Conservation (phyloP, 192 early-diverging fungal genomes). For the Coemansia sp. region DNA sequence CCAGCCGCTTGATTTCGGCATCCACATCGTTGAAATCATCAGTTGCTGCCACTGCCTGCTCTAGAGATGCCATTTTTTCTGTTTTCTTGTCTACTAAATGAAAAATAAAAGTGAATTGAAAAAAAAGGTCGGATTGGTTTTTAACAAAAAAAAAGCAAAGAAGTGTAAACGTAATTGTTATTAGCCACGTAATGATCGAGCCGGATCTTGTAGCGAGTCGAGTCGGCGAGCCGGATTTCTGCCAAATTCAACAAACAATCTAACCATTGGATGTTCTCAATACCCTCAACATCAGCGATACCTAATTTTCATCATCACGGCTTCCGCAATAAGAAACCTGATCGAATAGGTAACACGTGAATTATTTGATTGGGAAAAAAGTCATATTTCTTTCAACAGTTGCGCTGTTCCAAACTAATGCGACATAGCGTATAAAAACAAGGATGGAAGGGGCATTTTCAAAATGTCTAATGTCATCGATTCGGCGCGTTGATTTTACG, state of each 20-base stretch:
- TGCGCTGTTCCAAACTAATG: no score
- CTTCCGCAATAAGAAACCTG: no score
- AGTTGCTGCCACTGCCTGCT: constrained; percentile 45
- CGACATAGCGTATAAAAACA: no score
- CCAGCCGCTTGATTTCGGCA: constrained; percentile 84
- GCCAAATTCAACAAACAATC: no score
- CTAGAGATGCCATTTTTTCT: constrained; percentile 47
- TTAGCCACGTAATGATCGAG: constrained; percentile 20
- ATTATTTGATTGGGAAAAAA: neutral
- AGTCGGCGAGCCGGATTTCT: neutral
- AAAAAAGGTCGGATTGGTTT: neutral
- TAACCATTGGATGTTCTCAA: neutral
- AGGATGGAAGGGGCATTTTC: no score
- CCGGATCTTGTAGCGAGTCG: neutral
- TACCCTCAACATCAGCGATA: neutral
- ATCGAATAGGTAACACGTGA: neutral
- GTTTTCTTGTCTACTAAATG: neutral
- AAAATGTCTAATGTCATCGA: no score
- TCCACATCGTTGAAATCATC: constrained; percentile 76
- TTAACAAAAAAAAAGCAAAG: neutral
- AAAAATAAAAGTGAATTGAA: constrained; percentile 3
- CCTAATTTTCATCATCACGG: no score
- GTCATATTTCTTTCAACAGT: neutral
- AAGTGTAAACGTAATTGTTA: constrained; percentile 10
- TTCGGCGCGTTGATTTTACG: neutral